A percentile compares a stretch with the other conserved stretches of the same genome.
Evolutionary conservation across 176 grass and related monocot genomes (phyloP).

Genomic region (Rhynchospora tenuis): DNA sequence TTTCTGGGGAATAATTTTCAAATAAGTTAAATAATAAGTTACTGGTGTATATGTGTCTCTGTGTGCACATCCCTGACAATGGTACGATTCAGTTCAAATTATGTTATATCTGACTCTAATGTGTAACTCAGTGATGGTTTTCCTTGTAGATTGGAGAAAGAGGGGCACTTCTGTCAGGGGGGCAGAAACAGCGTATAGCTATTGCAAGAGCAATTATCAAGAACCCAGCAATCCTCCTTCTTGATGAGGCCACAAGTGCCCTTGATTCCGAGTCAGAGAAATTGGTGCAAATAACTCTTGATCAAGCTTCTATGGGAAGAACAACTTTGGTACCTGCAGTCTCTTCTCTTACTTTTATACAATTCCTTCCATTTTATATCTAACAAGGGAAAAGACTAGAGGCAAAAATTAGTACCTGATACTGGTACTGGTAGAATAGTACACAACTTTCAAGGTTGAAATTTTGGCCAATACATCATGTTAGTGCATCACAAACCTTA

Average conservation of each 20-base stretch:
- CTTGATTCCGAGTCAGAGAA: slow-evolving; percentile 98
- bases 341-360: background rate
- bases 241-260: slow-evolving; percentile 95
- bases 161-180: slow-evolving; percentile 81
- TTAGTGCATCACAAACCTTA: background rate
- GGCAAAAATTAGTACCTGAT: background rate
- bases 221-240: slow-evolving; percentile 89
- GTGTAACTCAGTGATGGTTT: background rate
- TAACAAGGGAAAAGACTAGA: background rate
- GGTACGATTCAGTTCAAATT: no score
- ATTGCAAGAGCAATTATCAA: slow-evolving; percentile 92
- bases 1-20: background rate
- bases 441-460: background rate
- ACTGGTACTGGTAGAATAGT: background rate
- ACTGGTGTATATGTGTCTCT: background rate
- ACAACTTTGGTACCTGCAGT: slow-evolving; percentile 65
- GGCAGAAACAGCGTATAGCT: slow-evolving; percentile 92
- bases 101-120: no score
- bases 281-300: slow-evolving; percentile 82
- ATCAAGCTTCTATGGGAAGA: slow-evolving; percentile 99
- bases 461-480: background rate
- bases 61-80: no score
- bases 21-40: background rate
- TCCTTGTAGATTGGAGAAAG: slow-evolving; percentile 79
- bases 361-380: background rate